A percentile compares a stretch with the other conserved stretches of the same genome.
phyloP scores from a whole-genome alignment of 805 yeast genomes.

The Yarrowia hollandica region DNA sequence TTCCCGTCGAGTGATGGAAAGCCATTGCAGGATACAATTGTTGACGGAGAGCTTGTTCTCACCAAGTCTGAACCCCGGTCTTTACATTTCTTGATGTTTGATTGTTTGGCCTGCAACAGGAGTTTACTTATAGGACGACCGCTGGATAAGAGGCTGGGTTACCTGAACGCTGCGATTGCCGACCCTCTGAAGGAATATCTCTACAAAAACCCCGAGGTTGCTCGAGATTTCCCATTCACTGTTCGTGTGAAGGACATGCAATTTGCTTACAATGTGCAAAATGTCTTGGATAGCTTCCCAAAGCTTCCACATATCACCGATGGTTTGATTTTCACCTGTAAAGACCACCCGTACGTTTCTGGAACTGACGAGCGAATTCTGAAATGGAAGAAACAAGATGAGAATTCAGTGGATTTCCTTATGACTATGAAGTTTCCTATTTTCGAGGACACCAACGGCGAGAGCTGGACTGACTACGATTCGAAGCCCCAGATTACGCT shows the following conservation, averaged over 20 bases:
- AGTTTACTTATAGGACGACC: constrained; percentile 66
- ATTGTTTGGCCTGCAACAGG: constrained; percentile 77
- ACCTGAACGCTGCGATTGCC: constrained; percentile 75
- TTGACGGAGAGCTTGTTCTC: constrained; percentile 91
- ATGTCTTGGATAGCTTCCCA: constrained; percentile 66
- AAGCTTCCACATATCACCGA: constrained; percentile 84
- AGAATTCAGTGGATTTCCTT: constrained; percentile 88
- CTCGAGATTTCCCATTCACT: constrained; percentile 77
- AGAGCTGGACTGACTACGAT: constrained; percentile 73
- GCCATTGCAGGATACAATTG: constrained; percentile 81
- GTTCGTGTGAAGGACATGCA: constrained; percentile 87
- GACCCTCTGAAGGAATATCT: constrained; percentile 78
- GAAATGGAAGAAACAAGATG: constrained; percentile 97
- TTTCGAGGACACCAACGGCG: constrained; percentile 56
- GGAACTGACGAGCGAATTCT: constrained; percentile 86
- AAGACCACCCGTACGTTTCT: constrained; percentile 78
- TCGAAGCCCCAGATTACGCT: constrained; percentile 69
- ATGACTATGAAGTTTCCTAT: constrained; percentile 60
- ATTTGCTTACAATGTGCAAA: constrained; percentile 71
- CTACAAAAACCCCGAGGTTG: constrained; percentile 66
- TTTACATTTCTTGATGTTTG: constrained; percentile 81
- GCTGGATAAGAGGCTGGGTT: constrained; percentile 80
- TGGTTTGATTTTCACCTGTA: constrained; percentile 91
- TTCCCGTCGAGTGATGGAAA: constrained; percentile 63
- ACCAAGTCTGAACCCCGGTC: constrained; percentile 45